phyloP scores from a whole-genome alignment of 495 filamentous ascomycete genomes.

The Massariosphaeria phaeospora region DNA sequence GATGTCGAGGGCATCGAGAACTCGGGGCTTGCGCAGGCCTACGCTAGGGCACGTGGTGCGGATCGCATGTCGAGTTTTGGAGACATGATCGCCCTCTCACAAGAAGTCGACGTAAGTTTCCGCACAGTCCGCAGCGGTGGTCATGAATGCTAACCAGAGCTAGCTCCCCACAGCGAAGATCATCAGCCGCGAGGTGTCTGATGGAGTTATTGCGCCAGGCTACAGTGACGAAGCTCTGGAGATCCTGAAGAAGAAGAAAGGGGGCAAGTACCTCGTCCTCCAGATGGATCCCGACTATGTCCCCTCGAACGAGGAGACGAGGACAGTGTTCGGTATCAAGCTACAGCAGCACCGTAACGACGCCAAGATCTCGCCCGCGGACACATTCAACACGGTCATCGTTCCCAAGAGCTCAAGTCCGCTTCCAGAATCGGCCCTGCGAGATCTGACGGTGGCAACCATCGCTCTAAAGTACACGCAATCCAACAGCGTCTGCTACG shows the following conservation, averaged over 20 bases:
- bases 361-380: conserved; percentile 70
- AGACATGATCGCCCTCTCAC: conserved; percentile 88
- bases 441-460: conserved; percentile 91
- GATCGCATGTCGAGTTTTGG: conserved; percentile 98
- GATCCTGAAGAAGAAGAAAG: conserved; percentile 97
- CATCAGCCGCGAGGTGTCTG: conserved; percentile 94
- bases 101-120: conserved; percentile 64
- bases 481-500: conserved; percentile 97
- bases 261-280: conserved; percentile 90
- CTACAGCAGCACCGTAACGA: conserved; percentile 90
- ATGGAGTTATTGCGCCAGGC: conserved; percentile 87
- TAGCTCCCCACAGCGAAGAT: conserved; percentile 79
- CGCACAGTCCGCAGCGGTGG: background rate
- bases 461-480: conserved; percentile 98
- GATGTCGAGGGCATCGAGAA: conserved; percentile 84
- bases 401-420: conserved; percentile 68
- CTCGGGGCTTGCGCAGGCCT: conserved; percentile 84
- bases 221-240: conserved; percentile 80
- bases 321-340: conserved; percentile 83
- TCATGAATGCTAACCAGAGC: background rate
- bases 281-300: conserved; percentile 87
- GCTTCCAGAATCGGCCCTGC: conserved; percentile 73
- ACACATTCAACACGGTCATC: conserved; percentile 78
- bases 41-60: conserved; percentile 87
- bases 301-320: conserved; percentile 66